Conservation (phyloP, 2,329 filamentous ascomycete species). For the Cryoendolithus antarcticus region DNA sequence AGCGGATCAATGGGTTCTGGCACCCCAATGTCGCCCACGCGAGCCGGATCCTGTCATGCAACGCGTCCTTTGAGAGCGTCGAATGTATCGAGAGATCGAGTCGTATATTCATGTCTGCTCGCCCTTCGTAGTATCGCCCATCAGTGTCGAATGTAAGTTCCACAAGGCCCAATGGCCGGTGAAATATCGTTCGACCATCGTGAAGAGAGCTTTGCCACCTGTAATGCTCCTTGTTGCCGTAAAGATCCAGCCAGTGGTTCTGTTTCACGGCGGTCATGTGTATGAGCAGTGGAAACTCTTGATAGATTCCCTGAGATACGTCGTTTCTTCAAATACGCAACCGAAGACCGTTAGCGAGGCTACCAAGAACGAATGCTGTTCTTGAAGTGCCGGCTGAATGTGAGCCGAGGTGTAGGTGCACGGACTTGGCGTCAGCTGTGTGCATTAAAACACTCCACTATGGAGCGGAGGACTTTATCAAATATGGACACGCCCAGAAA, state of each 20-base stretch:
- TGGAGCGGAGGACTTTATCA: no score
- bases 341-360: no score
- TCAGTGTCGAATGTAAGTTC: constrained; percentile 34
- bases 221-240: constrained; percentile 23
- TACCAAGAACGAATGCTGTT: no score
- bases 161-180: constrained; percentile 30
- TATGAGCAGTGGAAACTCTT: no score
- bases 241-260: constrained; percentile 11
- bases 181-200: constrained; percentile 16
- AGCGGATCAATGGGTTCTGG: constrained; percentile 28
- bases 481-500: no score
- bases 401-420: no score
- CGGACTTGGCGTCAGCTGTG: no score
- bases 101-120: constrained; percentile 32
- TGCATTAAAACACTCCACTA: no score
- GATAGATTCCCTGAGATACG: no score
- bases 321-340: no score
- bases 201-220: constrained; percentile 20
- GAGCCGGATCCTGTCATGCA: constrained; percentile 24
- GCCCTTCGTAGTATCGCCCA: constrained; percentile 31
- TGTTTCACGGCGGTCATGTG: no score
- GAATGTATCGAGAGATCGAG: constrained; percentile 26
- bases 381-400: no score
- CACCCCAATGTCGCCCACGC: constrained; percentile 30
- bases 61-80: constrained; percentile 16